Conservation (phyloP, 2,329 filamentous ascomycete genomes). For the Cryphonectria radicalis region DNA sequence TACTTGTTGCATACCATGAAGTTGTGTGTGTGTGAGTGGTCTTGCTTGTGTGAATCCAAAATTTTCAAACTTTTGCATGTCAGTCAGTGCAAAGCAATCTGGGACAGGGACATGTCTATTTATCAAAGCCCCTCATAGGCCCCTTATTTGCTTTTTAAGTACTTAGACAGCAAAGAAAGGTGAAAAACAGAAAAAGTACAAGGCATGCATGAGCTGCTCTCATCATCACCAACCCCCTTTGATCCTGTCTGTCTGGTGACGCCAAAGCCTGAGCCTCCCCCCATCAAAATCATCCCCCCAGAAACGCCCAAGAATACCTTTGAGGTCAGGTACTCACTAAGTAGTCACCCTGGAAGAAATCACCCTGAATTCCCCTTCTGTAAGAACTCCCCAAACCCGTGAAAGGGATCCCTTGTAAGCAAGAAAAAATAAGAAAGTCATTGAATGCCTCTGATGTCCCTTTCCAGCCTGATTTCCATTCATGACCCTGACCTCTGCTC, state of each 20-base stretch:
- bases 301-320: not conserved
- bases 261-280: not conserved
- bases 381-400: not conserved
- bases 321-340: not conserved
- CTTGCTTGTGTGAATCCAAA: not conserved
- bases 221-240: not conserved
- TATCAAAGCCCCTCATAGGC: no score
- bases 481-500: not conserved
- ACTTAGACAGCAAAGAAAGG: no score
- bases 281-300: not conserved
- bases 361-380: not conserved
- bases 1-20: not conserved
- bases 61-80: no score
- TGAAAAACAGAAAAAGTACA: not conserved
- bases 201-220: not conserved
- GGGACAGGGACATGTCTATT: no score
- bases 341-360: not conserved
- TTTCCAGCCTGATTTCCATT: not conserved
- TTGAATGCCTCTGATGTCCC: not conserved
- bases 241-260: not conserved
- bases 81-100: no score
- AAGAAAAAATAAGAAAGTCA: not conserved
- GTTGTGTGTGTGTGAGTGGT: not conserved
- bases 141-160: not conserved
- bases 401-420: not conserved